Percentiles rank a stretch among this genome's conserved stretches.
Conservation (phyloP, 352 stramenopile species). For the Thalassiosira mediterranea region DNA sequence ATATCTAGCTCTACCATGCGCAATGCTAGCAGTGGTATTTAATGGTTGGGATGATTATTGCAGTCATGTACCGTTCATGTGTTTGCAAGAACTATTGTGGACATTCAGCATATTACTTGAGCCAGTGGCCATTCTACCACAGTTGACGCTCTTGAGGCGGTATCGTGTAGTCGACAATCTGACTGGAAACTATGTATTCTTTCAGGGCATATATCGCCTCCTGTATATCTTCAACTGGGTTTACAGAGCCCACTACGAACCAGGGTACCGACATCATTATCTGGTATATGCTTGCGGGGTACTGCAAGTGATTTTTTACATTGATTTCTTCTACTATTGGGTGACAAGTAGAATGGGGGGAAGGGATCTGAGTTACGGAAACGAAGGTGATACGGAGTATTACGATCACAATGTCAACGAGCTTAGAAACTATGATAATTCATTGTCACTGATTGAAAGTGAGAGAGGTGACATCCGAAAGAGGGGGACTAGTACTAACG, state of each 20-base stretch:
- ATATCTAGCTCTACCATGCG: not conserved
- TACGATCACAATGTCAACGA: constrained; percentile 8
- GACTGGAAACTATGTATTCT: constrained; percentile 14
- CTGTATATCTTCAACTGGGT: constrained; percentile 25
- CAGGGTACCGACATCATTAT: not conserved
- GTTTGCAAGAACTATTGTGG: constrained; percentile 11
- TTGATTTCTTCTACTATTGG: constrained; percentile 16
- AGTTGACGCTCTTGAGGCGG: constrained; percentile 11
- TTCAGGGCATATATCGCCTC: constrained; percentile 14
- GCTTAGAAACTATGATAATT: constrained; percentile 9
- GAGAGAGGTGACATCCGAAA: no score
- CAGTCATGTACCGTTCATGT: not conserved
- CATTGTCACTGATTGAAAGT: constrained; percentile 2
- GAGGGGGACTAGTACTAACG: no score
- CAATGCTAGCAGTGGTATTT: not conserved
- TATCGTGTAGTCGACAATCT: constrained; percentile 18
- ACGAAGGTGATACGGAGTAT: constrained; percentile 6
- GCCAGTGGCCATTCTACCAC: constrained; percentile 15
- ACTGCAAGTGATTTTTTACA: constrained; percentile 6
- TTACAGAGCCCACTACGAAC: constrained; percentile 3
- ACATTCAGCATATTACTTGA: constrained; percentile 10
- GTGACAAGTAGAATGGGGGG: constrained; percentile 1
- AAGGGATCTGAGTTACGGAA: constrained; percentile 2
- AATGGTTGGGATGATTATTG: not conserved
- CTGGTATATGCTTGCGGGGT: constrained; percentile 6